Evolutionary conservation across 192 early-diverging fungal species (phyloP), one percentile per base, ranked within the genome.

Genomic region (Coemansia sp.): DNA sequence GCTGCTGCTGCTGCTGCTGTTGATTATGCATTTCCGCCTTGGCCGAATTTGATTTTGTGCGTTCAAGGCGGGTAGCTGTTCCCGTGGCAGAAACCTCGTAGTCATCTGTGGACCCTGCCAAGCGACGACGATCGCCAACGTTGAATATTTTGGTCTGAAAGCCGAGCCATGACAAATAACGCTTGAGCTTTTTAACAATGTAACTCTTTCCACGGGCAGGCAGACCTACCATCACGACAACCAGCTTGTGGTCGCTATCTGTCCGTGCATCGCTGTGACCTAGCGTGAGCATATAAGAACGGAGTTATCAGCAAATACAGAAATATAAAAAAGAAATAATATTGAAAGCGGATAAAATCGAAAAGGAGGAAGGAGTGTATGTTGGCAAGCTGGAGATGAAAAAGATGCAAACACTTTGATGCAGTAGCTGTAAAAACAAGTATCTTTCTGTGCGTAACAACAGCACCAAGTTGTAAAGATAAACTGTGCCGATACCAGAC

Each of bases 141-240:
- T 99, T 99, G 66, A 99, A 77, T 73, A 90, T 87, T 66, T 83
- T 87, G 12, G 89, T 89, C 59, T 87, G 83, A 57, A 88, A 93
- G 18, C 86, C 86, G 21, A 91, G 75, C 86, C 87, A 89, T 9
- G 82, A 87, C 72, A 91, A 72, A 81, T 93, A 98, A 44, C 94
- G 86, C 63, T 86, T 84, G 22, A 98, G 83, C 66, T 98, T 98
- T 61, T 96, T 96, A 72, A 93, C 92, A 59, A 99, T 89, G 62
- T 96, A 94, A 80, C 83, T 84, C 74, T 99, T 99, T 21, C 96
- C 96, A 46, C 95, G 80, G 7, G 95, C 96, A 25, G 96, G 96
- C 46, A 98, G 70, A 9, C 96, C 96, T 24, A 94, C 93, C 93
- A 98, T 98, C 40, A 96, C 87, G n/a, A 98, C 90, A 14, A 93